Base-by-base conservation (phyloP, 306 rosid species). In the peach (Prunus persica) region DNA sequence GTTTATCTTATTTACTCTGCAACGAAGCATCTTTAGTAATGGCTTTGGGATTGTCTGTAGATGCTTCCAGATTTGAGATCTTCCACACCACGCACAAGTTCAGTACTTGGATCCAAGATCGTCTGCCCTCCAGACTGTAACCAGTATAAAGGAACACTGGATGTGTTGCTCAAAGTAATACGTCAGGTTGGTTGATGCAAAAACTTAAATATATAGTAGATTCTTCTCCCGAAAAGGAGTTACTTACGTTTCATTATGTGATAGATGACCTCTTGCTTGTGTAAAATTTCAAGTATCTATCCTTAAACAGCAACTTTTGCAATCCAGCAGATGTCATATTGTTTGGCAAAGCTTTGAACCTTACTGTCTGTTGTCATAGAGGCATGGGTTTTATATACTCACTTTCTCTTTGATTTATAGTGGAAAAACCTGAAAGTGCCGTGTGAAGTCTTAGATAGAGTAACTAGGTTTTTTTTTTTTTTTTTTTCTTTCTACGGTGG, bases 61-160 rank as follows among this genome's bases (percentile, higher is more conserved):
- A 76, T 82, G 81, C 62, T 84, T 65, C 85, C 80, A 8, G 86
- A 85, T 67, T 7, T 83, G 65, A 85, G 84, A 79, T 81, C 87
- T 72, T 74, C 85, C 10, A 6, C 65, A 20, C 63, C 75, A 51
- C 16, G 73, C 34, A 64, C 73, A 12, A 85, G 76, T 27, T 27
- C 80, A 71, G 52, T 69, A 79, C 69, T 90, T 73, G 82, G 87
- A 68, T 76, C 85, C 41, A 81, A 74, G 49, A 58, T 85, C 19
- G 71, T 83, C 15, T 90, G 93, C 80, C 72, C 84, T 76, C 80
- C 80, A 3, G 87, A 58, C 4, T 83, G 93, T 76, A 70, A 72
- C 67, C 90, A 65, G 51, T 92, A 95, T 76, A 87, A 82, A 66
- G 99, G 99, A 80, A 87, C 99, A 0, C 1, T 92, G 46, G 99